Percentiles rank a stretch among this genome's conserved stretches.
Conservation (phyloP, 306 rosid species). For the Castanospermum australe region DNA sequence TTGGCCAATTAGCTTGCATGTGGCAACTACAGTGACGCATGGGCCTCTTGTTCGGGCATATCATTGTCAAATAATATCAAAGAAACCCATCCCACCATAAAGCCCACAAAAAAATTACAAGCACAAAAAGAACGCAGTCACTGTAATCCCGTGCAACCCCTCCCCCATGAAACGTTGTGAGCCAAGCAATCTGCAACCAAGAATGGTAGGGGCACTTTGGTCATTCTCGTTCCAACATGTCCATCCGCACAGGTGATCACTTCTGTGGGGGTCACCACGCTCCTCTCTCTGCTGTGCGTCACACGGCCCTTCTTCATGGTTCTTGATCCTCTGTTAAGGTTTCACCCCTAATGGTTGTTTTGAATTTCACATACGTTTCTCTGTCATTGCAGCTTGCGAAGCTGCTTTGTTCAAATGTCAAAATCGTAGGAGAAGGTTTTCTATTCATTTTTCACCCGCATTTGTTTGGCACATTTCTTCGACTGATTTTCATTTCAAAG, state of each 20-base stretch:
- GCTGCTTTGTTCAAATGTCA: conserved; percentile 9
- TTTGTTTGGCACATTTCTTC: neutral
- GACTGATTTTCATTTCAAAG: neutral
- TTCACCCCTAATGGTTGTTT: neutral
- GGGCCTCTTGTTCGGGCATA: neutral
- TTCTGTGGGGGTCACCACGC: neutral
- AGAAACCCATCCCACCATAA: conserved; percentile 26
- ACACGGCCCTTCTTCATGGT: neutral
- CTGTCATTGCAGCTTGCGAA: conserved; percentile 7
- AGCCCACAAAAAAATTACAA: neutral
- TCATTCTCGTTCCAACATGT: neutral
- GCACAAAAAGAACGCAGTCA: conserved; percentile 21
- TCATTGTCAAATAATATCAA: neutral
- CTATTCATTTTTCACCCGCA: neutral
- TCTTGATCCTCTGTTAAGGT: neutral
- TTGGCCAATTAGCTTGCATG: conserved; percentile 22
- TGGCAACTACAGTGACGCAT: conserved; percentile 14
- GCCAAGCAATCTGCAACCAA: neutral
- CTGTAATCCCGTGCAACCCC: conserved; percentile 40
- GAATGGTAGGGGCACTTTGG: neutral
- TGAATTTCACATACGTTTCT: neutral
- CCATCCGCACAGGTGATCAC: neutral
- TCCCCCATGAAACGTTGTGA: conserved; percentile 33
- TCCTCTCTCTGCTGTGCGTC: neutral
- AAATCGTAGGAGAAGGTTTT: neutral